Base-by-base conservation (phyloP, 108 stramenopile genomes). In the Schizochytrium sp. region DNA sequence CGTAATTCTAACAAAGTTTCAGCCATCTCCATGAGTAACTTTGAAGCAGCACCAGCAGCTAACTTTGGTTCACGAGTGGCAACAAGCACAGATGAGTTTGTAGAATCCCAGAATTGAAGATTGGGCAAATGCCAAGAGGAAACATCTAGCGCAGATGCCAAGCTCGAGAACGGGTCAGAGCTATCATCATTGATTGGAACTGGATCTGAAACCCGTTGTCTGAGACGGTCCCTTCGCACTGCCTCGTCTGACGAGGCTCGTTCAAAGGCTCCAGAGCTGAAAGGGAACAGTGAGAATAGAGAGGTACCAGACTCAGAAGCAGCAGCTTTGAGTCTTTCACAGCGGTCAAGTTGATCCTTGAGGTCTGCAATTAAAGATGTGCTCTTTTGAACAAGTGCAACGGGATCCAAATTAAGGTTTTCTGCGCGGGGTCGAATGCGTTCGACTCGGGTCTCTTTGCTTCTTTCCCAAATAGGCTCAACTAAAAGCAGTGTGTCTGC, bases 401-500 rank as follows among this genome's bases (percentile, higher is more conserved):
- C 64, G 0, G 64, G 64, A 15, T 15, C 64, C 19, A 69, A 44
- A 44, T 69, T 44, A 3, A 69, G 64, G 64, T 69, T 69, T 44
- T 69, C 64, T 12, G 42, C 42, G 8, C 28, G 40, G 12, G 64
- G 64, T 44, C 64, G 64, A 15, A 69, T 69, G 64, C 64, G 28
- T 44, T 69, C 64, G 0, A 69, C 64, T 15, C 64, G 12, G 3
- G 64, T 69, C 28, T 69, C 64, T 3, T 69, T 69, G 15, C 64
- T 69, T 38, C 64, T 38, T 38, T 69, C 64, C 64, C 64, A 69
- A 15, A 69, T 69, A 38, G 64, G 64, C 15, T 69, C 12, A 10
- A 69, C 64, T 44, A 69, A 44, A 7, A 69, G 64, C 64, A 69
- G 44, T 38, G 64, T 69, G 64, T 69, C 64, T 44, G 28, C 64